A percentile compares a stretch with the other conserved stretches of the same genome.
Conservation (phyloP, 176 grass and related monocot genomes). For the Triticum urartu region DNA sequence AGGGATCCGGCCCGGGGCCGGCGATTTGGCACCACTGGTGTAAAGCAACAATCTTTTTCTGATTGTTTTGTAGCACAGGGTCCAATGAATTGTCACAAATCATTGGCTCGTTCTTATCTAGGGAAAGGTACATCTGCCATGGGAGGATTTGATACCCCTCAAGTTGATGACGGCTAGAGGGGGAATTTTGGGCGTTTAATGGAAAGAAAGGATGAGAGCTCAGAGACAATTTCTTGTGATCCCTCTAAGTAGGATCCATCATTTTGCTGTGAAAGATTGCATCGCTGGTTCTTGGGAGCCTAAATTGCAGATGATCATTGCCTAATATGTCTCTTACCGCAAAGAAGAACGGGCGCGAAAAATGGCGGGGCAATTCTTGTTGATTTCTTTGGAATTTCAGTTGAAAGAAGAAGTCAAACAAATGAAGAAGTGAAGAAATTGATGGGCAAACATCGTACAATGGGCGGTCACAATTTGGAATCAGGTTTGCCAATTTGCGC, state of each 20-base stretch:
- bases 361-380: background rate
- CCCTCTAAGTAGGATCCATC: conserved; percentile 30
- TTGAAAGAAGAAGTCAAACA: background rate
- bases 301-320: conserved; percentile 22
- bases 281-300: background rate
- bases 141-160: conserved; percentile 37
- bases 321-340: background rate
- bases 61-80: conserved; percentile 7
- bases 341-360: background rate
- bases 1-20: background rate
- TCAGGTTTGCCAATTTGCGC: conserved; percentile 28
- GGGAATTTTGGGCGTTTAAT: conserved; percentile 36
- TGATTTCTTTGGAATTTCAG: background rate
- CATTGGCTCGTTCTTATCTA: conserved; percentile 50
- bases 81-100: conserved; percentile 52
- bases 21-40: conserved; percentile 25
- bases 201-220: conserved; percentile 58
- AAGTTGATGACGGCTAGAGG: conserved; percentile 25
- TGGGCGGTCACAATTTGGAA: conserved; percentile 6
- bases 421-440: conserved; percentile 17
- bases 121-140: conserved; percentile 24
- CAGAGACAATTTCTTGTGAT: conserved; percentile 44
- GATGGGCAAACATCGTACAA: conserved; percentile 4
- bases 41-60: conserved; percentile 24
- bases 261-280: conserved; percentile 7